Evolutionary conservation across 768 basidiomycete species (phyloP).

Genomic region (Terana coerulea): DNA sequence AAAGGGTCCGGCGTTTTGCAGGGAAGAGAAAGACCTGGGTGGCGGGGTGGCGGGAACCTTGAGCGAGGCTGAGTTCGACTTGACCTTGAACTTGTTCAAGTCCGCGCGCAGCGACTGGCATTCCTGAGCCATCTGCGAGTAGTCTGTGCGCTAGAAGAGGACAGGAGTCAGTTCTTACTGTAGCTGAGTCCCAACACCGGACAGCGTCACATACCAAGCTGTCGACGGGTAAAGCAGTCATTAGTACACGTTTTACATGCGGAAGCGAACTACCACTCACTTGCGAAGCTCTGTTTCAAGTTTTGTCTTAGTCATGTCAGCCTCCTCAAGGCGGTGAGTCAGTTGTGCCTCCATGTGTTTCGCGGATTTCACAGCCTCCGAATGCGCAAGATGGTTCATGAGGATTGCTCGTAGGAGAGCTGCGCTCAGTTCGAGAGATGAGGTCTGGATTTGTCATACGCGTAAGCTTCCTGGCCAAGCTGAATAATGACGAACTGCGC

Average conservation of each 20-base stretch:
- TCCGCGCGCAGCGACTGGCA: constrained; percentile 65
- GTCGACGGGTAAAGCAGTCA: constrained; percentile 26
- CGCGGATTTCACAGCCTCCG: constrained; percentile 67
- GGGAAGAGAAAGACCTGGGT: constrained; percentile 16
- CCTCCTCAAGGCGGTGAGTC: constrained; percentile 63
- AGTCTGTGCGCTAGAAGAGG: constrained; percentile 48
- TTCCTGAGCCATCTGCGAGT: constrained; percentile 68
- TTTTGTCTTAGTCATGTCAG: constrained; percentile 52
- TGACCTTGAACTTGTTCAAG: constrained; percentile 52
- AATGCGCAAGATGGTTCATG: constrained; percentile 77
- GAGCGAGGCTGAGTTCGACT: constrained; percentile 34
- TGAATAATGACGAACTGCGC: constrained; percentile 24
- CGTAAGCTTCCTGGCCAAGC: neutral
- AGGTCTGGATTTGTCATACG: constrained; percentile 37
- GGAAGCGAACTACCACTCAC: constrained; percentile 39
- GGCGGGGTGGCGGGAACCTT: constrained; percentile 28
- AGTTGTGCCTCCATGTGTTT: constrained; percentile 59
- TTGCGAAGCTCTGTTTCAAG: constrained; percentile 69
- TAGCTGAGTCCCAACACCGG: constrained; percentile 11
- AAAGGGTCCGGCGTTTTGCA: constrained; percentile 13
- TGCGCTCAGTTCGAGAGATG: constrained; percentile 71
- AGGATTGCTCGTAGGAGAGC: constrained; percentile 79
- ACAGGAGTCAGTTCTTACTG: constrained; percentile 1
- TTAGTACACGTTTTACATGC: constrained; percentile 13
- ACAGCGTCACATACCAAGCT: constrained; percentile 45